Conservation (phyloP, 2,329 filamentous ascomycete species). For the Cucurbitaria berberidis region DNA sequence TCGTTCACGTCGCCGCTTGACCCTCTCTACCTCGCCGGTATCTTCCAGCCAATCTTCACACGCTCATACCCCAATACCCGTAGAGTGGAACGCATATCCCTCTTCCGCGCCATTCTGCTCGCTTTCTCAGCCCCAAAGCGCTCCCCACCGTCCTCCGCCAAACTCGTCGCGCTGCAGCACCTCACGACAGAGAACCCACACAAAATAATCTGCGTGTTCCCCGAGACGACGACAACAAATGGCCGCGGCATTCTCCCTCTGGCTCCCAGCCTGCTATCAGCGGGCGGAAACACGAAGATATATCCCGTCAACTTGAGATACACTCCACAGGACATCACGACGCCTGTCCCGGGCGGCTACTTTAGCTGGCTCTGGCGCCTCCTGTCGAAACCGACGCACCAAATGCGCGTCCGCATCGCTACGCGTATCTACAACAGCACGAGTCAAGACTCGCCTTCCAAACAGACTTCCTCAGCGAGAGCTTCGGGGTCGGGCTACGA, state of each 20-base stretch:
- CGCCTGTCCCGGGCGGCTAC: conserved; percentile 80
- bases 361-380: conserved; percentile 82
- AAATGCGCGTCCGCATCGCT: conserved; percentile 88
- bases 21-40: conserved; percentile 88
- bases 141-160: conserved; percentile 38
- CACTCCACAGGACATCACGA: conserved; percentile 86
- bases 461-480: conserved; percentile 10
- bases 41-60: conserved; percentile 96
- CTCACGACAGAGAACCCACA: conserved; percentile 72
- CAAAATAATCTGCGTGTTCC: conserved; percentile 84
- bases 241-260: conserved; percentile 87
- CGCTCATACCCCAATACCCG: conserved; percentile 77
- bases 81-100: conserved; percentile 76
- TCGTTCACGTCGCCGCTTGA: conserved; percentile 94
- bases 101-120: conserved; percentile 75
- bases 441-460: conserved; percentile 22
- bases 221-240: conserved; percentile 93
- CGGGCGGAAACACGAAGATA: conserved; percentile 72
- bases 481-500: conserved; percentile 34
- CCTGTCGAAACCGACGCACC: conserved; percentile 83
- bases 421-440: conserved; percentile 64
- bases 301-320: conserved; percentile 93
- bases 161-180: conserved; percentile 46
- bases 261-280: conserved; percentile 75
- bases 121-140: conserved; percentile 68